Conservation (phyloP, 176 grass and related monocot species). For the Elymus sibiricus region DNA sequence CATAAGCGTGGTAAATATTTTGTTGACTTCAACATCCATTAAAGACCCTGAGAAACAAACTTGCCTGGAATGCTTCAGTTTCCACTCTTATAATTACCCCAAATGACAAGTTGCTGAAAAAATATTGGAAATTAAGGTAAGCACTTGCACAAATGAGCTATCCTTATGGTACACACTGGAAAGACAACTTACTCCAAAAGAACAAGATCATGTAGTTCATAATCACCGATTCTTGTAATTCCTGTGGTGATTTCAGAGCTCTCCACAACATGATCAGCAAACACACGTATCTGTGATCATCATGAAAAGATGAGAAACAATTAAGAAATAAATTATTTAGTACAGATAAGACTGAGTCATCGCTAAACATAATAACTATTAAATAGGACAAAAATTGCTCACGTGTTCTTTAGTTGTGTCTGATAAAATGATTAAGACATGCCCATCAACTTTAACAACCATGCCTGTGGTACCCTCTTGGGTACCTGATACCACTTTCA, state of each 20-base stretch:
- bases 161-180: conserved; percentile 2
- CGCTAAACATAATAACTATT: neutral
- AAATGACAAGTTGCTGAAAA: conserved; percentile 91
- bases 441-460: conserved; percentile 94
- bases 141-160: neutral
- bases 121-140: neutral
- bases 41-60: neutral
- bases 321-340: conserved; percentile 27
- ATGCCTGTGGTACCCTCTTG: conserved; percentile 93
- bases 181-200: conserved; percentile 80
- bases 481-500: conserved; percentile 92
- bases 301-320: conserved; percentile 20
- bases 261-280: conserved; percentile 95
- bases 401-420: conserved; percentile 95
- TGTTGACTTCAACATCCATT: conserved; percentile 8
- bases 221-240: conserved; percentile 86
- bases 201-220: conserved; percentile 95
- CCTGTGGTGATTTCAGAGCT: conserved; percentile 96
- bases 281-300: conserved; percentile 73
- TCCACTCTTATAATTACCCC: conserved; percentile 98
- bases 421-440: conserved; percentile 88
- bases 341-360: neutral
- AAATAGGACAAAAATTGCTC: conserved; percentile 21
- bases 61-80: conserved; percentile 90
- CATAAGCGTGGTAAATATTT: conserved; percentile 32